These are phyloP conservation scores for Fusarium sp. DNA, from an alignment of 2,329 filamentous ascomycete species.

Conservation along the genomic window DNA sequence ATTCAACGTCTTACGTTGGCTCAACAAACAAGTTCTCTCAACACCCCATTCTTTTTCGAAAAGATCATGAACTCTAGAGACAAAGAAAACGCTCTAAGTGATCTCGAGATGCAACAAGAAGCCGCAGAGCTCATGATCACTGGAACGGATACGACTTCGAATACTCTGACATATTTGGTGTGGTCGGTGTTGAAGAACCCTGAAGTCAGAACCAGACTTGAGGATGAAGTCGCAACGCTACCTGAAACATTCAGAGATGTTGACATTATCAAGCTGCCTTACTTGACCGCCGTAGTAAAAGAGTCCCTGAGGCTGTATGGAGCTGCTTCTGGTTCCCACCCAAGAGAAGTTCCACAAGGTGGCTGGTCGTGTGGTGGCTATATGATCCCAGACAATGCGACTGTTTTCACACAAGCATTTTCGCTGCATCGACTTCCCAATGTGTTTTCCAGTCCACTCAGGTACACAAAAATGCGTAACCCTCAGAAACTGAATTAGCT, in stretches of 20 bases:
- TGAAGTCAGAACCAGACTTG: not conserved
- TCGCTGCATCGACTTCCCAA: not conserved
- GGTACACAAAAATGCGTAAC: too few relatives aligned
- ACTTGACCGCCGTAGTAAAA: not conserved
- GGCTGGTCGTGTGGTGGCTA: constrained; percentile 9
- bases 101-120: constrained; percentile 6
- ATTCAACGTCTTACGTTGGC: not conserved
- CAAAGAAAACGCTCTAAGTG: not conserved
- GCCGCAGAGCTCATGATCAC: constrained; percentile 6
- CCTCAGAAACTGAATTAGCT: too few relatives aligned
- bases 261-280: not conserved
- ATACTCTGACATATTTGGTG: constrained; percentile 9
- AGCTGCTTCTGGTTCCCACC: constrained; percentile 9
- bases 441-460: too few relatives aligned
- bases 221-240: not conserved
- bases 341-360: constrained; percentile 5
- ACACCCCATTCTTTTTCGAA: constrained; percentile 2
- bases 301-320: constrained; percentile 25
- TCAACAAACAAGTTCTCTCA: not conserved
- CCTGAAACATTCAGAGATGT: not conserved
- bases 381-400: not conserved
- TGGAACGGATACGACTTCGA: constrained; percentile 8
- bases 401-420: constrained; percentile 13
- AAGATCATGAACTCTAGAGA: constrained; percentile 8
- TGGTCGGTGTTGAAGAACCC: constrained; percentile 2